Evolutionary conservation across 176 grass and related monocot species (phyloP).

Genomic region (Aegilops tauschii): DNA sequence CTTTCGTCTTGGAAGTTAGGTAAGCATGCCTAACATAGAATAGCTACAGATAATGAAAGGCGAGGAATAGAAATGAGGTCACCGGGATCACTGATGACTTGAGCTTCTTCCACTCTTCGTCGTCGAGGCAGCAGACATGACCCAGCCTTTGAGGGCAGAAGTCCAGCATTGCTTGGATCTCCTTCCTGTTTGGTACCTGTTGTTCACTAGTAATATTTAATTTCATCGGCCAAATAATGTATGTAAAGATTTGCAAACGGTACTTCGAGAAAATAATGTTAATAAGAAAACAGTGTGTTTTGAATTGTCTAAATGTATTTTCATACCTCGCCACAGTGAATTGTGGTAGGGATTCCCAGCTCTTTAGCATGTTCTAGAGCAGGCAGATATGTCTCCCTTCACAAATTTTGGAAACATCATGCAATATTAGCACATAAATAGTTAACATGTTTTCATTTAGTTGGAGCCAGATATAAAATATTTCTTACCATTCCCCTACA

Average conservation of each 20-base stretch:
- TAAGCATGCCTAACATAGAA: not conserved
- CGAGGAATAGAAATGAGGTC: not conserved
- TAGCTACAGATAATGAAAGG: not conserved
- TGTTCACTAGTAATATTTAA: constrained; percentile 42
- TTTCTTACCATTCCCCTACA: constrained; percentile 81
- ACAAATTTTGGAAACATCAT: constrained; percentile 13
- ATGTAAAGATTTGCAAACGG: constrained; percentile 12
- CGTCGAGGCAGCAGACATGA: constrained; percentile 82
- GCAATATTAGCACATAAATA: constrained; percentile 13
- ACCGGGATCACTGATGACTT: constrained; percentile 72
- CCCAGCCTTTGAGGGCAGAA: constrained; percentile 79
- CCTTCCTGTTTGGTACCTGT: constrained; percentile 78
- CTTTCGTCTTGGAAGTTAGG: not conserved
- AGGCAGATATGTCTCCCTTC: constrained; percentile 82
- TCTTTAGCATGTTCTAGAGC: constrained; percentile 80
- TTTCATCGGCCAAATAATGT: constrained; percentile 34
- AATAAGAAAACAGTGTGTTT: constrained; percentile 9
- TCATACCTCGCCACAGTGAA: constrained; percentile 91
- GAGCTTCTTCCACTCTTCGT: constrained; percentile 72
- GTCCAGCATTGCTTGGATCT: constrained; percentile 74
- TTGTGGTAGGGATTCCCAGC: constrained; percentile 69
- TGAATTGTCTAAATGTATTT: not conserved
- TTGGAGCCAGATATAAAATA: not conserved
- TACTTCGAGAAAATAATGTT: not conserved
- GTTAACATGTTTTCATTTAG: not conserved